These are phyloP conservation scores for Austroboletus olivaceoglutinosus DNA, from an alignment of 1,284 basidiomycete genomes.

Conservation along the genomic window DNA sequence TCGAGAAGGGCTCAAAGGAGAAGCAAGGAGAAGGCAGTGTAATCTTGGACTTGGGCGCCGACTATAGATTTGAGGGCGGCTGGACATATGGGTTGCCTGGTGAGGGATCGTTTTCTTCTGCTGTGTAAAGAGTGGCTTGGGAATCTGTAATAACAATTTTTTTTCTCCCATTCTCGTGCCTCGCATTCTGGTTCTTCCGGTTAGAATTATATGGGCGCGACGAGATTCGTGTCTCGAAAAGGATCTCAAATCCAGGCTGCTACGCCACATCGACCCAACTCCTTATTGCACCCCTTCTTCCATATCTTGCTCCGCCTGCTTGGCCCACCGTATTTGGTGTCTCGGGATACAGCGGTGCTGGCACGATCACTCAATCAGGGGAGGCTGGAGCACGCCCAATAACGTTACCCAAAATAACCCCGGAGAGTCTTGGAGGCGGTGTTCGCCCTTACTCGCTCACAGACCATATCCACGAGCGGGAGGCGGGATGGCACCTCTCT, in stretches of 20 bases:
- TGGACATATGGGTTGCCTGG: slow-evolving; percentile 99
- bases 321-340: slow-evolving; percentile 90
- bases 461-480: slow-evolving; percentile 98
- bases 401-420: slow-evolving; percentile 81
- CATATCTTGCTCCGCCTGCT: slow-evolving; percentile 61
- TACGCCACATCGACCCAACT: slow-evolving; percentile 95
- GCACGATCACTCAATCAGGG: slow-evolving; percentile 69
- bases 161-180: slow-evolving; percentile 20
- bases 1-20: slow-evolving; percentile 72
- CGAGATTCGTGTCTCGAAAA: slow-evolving; percentile 65
- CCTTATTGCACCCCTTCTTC: slow-evolving; percentile 85
- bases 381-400: slow-evolving; percentile 65
- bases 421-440: slow-evolving; percentile 74
- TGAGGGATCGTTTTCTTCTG: slow-evolving; percentile 51
- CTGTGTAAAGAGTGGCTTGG: slow-evolving; percentile 19
- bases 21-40: slow-evolving; percentile 62
- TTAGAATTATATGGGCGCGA: slow-evolving; percentile 88
- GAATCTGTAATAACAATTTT: slow-evolving; percentile 28
- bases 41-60: slow-evolving; percentile 91
- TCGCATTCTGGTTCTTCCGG: not conserved
- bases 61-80: slow-evolving; percentile 90
- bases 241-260: slow-evolving; percentile 97
- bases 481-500: slow-evolving; percentile 83
- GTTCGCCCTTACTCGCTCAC: slow-evolving; percentile 88
- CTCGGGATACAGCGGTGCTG: slow-evolving; percentile 94